Base-by-base conservation (phyloP, 148 eudicot genomes). In the Rheum nobile region DNA sequence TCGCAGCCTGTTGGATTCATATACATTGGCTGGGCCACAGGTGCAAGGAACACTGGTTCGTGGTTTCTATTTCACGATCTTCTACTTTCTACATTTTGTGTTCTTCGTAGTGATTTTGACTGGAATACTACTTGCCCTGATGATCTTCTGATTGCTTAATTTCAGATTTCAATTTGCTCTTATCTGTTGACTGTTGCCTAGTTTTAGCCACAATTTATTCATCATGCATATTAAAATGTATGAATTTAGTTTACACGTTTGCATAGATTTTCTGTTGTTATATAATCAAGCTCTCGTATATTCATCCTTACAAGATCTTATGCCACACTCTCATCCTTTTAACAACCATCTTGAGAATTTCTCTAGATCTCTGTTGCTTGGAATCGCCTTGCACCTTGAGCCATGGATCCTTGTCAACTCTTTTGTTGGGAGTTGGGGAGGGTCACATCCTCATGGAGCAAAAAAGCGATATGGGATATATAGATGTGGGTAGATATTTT, bases 1-100 rank as follows among this genome's bases (percentile, higher is more conserved):
- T 75, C 93, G 96, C 69, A 90, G 85, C 80, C 86, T 95, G 77
- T 81, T 95, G 83, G 99, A 92, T 79, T 72, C 96, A 16, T 86
- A 79, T 76, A 46, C 97, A 14, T 77, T 82, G 57, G 71, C 97
- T 72, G 97, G 88, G 75, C 72, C 88, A 32, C 97, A 90, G 97
- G 98, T 93, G 76, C 74, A 75, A 55, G 77, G 50, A 71, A 54
- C 75, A 61, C 63, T 16, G 68, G n/a, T 72, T 42, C 67, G 68
- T 76, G 70, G 17, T 54, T 39, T 43, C 55, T 71, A 29, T 48
- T 22, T 21, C 22, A 22, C 12, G 72, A 61, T 28, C 31, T 41
- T 71, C 8, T 41, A 19, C 19, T 42, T 42, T 41, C 10, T 42
- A 22, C 52, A 2, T 71, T 70, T 35, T 71, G 24, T 71, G 19